phyloP scores from a whole-genome alignment of 176 grass and related monocot genomes.

The Hordeum marinum region DNA sequence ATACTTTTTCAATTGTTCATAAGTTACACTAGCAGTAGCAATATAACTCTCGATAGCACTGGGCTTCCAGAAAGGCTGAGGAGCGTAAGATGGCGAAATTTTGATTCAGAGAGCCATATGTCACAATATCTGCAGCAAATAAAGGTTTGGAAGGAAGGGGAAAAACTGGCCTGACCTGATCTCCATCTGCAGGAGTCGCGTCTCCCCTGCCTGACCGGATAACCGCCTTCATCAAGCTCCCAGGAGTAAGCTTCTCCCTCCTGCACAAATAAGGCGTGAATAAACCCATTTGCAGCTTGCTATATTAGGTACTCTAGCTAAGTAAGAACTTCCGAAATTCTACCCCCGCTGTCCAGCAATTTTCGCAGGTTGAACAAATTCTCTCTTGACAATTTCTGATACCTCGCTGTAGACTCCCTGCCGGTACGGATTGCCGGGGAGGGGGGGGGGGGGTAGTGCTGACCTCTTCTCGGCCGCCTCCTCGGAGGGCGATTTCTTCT shows the following conservation, averaged over 20 bases:
- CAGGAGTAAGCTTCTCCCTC: slow-evolving; percentile 81
- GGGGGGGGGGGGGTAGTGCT: background rate
- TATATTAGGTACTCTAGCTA: background rate
- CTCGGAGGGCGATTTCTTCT: slow-evolving; percentile 65
- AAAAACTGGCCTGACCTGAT: slow-evolving; percentile 48
- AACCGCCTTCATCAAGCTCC: slow-evolving; percentile 89
- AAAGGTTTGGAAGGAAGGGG: background rate
- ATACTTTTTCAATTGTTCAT: background rate
- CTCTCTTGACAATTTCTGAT: background rate
- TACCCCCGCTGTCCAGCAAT: background rate
- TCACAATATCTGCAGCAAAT: background rate
- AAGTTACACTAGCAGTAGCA: background rate
- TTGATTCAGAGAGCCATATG: background rate
- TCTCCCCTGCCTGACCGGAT: slow-evolving; percentile 61
- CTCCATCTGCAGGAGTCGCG: slow-evolving; percentile 60
- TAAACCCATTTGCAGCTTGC: background rate
- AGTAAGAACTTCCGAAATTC: background rate
- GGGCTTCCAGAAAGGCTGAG: background rate
- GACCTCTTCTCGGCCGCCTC: slow-evolving; percentile 91
- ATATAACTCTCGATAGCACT: background rate
- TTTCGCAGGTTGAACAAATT: background rate
- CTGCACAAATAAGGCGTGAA: slow-evolving; percentile 26
- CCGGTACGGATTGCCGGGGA: background rate
- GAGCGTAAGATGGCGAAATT: background rate
- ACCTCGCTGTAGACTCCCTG: background rate